Percentiles rank a stretch among this genome's conserved stretches.
phyloP scores from a whole-genome alignment of 2,329 filamentous ascomycete species.

The Colletotrichum brevisporum region DNA sequence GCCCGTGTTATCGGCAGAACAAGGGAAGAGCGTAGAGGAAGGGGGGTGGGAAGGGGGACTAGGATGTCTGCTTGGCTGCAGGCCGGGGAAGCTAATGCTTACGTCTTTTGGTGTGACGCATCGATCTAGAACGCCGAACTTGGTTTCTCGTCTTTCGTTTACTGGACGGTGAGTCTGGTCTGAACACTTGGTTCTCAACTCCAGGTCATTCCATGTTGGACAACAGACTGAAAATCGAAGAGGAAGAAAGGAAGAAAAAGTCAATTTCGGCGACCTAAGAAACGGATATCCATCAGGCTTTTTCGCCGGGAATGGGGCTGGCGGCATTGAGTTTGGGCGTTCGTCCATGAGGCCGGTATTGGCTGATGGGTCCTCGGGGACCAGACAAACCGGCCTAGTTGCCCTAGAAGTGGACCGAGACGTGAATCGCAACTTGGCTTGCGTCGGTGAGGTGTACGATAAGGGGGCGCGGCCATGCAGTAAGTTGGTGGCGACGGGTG shows the following conservation, averaged over 20 bases:
- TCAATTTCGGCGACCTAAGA: background rate
- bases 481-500: conserved; percentile 13
- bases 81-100: conserved; percentile 16
- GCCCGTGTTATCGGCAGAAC: conserved; percentile 29
- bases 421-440: conserved; percentile 14
- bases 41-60: background rate
- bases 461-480: background rate
- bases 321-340: conserved; percentile 8
- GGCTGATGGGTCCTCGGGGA: conserved; percentile 17
- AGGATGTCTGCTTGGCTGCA: conserved; percentile 14
- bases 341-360: conserved; percentile 21
- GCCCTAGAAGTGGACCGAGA: conserved; percentile 27
- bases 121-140: conserved; percentile 14
- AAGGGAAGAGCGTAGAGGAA: conserved; percentile 6
- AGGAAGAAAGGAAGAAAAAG: background rate
- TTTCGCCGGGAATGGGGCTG: conserved; percentile 15
- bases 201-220: background rate
- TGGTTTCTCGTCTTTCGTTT: background rate
- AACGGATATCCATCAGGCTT: background rate
- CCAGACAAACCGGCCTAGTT: conserved; percentile 18
- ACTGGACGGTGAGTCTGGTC: background rate
- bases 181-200: background rate
- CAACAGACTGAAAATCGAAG: background rate
- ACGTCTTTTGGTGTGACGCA: conserved; percentile 16
- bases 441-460: conserved; percentile 20